Conservation (phyloP, 169 alveolate genomes). For the Eimeria necatrix region DNA sequence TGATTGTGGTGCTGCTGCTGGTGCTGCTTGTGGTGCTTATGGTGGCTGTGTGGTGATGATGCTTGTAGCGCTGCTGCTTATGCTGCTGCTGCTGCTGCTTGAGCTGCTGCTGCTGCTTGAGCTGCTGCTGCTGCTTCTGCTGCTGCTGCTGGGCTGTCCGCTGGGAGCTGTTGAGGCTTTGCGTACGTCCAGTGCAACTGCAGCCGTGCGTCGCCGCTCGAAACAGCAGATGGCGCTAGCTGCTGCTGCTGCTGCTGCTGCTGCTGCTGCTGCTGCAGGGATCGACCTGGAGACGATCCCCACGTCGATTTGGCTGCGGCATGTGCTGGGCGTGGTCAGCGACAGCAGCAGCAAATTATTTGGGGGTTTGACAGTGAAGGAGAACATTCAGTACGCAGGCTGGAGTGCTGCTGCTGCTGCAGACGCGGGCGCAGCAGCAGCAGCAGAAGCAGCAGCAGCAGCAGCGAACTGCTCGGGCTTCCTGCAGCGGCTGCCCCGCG, state of each 20-base stretch:
- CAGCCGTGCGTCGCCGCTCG: not conserved
- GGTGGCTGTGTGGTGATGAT: not conserved
- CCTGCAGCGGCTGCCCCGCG: not conserved
- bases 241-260: conserved; percentile 50
- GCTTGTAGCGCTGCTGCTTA: not conserved
- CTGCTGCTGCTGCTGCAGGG: conserved; percentile 68
- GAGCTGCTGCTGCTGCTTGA: not conserved
- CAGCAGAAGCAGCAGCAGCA: conserved; percentile 23
- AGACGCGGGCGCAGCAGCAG: conserved; percentile 8
- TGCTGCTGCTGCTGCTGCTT: not conserved
- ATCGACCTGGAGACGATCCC: conserved; percentile 49
- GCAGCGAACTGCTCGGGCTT: conserved; percentile 51
- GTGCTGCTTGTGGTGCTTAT: not conserved
- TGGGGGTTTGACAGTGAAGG: conserved; percentile 32
- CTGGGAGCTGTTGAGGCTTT: not conserved
- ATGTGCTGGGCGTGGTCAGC: conserved; percentile 66
- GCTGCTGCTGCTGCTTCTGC: conserved; percentile 4
- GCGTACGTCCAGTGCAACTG: not conserved
- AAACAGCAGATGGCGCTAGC: not conserved
- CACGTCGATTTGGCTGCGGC: conserved; percentile 55
- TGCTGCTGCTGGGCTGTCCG: not conserved
- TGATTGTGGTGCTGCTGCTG: not conserved
- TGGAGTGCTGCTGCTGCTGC: conserved; percentile 13
- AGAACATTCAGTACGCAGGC: conserved; percentile 39
- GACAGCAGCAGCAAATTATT: conserved; percentile 50